These are phyloP conservation scores for Colletotrichum horii DNA, from an alignment of 2,329 filamentous ascomycete genomes.

Conservation along the genomic window DNA sequence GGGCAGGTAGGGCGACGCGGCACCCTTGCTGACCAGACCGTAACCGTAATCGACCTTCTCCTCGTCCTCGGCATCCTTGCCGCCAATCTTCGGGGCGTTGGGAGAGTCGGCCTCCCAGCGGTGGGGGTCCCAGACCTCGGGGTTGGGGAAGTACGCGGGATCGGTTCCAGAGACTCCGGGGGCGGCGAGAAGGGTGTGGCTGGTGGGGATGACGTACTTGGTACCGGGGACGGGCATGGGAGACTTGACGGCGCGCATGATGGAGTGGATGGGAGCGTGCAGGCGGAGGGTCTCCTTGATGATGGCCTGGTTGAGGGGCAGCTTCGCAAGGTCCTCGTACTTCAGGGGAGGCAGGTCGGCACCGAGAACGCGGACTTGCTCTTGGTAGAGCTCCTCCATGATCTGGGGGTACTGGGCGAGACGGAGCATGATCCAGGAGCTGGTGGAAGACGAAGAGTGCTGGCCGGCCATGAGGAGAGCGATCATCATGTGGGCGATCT, in stretches of 20 bases:
- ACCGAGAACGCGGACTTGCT: conserved; percentile 79
- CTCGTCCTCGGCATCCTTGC: conserved; percentile 56
- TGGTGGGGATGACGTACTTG: conserved; percentile 80
- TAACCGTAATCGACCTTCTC: conserved; percentile 94
- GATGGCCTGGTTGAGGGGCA: conserved; percentile 82
- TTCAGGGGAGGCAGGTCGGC: conserved; percentile 75
- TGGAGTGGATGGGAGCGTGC: conserved; percentile 92
- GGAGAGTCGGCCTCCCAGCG: conserved; percentile 78
- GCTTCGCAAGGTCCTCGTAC: conserved; percentile 78
- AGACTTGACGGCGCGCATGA: conserved; percentile 89
- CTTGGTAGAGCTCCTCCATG: conserved; percentile 80
- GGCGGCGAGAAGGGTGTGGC: conserved; percentile 82
- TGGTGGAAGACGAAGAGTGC: conserved; percentile 85
- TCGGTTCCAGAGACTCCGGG: conserved; percentile 81
- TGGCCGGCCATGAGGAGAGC: conserved; percentile 91
- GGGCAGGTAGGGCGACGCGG: conserved; percentile 87
- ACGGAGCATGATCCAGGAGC: conserved; percentile 83
- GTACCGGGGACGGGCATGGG: conserved; percentile 86
- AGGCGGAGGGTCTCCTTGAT: conserved; percentile 92
- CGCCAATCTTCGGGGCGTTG: conserved; percentile 53
- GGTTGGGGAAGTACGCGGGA: conserved; percentile 79
- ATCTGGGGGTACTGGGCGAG: conserved; percentile 80
- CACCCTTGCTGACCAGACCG: conserved; percentile 89
- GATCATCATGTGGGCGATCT: conserved; percentile 94
- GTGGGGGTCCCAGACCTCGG: conserved; percentile 85